Evolutionary conservation across 345 rosid species (phyloP), one percentile per base, ranked within the genome.

Genomic region (Turnera subulata): DNA sequence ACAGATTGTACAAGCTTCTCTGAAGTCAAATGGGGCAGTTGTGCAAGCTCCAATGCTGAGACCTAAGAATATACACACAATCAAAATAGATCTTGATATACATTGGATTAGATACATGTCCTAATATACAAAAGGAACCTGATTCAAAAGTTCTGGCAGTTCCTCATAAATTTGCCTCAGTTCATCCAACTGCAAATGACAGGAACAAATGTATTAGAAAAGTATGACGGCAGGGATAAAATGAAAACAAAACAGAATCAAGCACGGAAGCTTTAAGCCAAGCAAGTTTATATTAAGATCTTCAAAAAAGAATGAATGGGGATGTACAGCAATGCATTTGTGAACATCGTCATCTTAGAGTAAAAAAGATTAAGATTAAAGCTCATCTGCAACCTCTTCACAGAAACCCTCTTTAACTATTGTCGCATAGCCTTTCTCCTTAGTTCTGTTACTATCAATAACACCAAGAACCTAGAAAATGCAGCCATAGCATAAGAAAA

Each of bases 141-240:
- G 73, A 67, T 86, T 84, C 66, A 92, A 80, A 64, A 89, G 83
- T 32, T 89, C 88, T 29, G 98, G 98, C 80, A 92, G 63, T 76
- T 80, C 97, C 72, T 92, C 98, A 3, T 86, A 89, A 65, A 92
- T 84, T 76, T 86, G 91, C 78, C 98, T 81, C 66, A 92, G 80
- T 73, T 92, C 98, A 64, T 92, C 98, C 75, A 92, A 76, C 98
- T 92, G 67, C 35, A 59, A 11, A 55, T 29, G 58, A 56, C 33
- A 20, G 64, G 25, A 69, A 64, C 32, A 20, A 50, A 56, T 18
- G 0, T 47, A 40, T 47, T 20, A 32, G 26, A 49, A n/a, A n/a
- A n/a, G n/a, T n/a, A n/a, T n/a, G n/a, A n/a, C n/a, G n/a, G n/a
- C n/a, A n/a, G n/a, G n/a, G n/a, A n/a, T n/a, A n/a, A n/a, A n/a